Base-by-base conservation (phyloP, 495 filamentous ascomycete genomes). In the Annulohypoxylon bovei region DNA sequence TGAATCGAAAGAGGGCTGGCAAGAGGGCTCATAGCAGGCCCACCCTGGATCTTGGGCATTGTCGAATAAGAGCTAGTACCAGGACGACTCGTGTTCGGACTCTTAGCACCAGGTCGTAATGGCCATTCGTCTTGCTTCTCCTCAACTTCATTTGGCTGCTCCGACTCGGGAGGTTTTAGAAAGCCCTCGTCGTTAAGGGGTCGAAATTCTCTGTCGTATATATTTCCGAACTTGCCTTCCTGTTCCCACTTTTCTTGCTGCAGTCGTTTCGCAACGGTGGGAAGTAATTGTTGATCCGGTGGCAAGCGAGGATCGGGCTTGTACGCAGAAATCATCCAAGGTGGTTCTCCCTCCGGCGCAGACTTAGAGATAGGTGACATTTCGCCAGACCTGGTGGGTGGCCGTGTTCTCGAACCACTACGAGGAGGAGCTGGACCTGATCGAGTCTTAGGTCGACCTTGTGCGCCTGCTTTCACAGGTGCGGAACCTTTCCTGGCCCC, bases 201-300 rank as follows among this genome's bases (percentile, higher is more conserved):
- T 25, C 88, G 88, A 81, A 97, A 92, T 71, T 95, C 88, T 67
- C 87, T 89, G 77, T 97, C 94, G 77, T 95, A 96, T 30, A 89
- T 86, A 49, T 85, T 91, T 4, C 91, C 92, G 65, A 89, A 90
- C 55, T 91, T 92, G 53, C 93, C 94, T 79, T 97, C 93, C 71
- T 89, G 90, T 79, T 94, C 93, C 94, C 93, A 97, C 76, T 95
- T 93, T 77, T 98, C 93, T 82, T 98, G 95, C 75, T 94, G 91
- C 80, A 98, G 85, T 67, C 91, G 87, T 73, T 90, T 95, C 40
- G 95, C 95, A 64, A 97, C 93, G 0, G 95, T 99, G 2, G 95
- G 95, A 16, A 99, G 87, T 56, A 99, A 87, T 76, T 99, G 95
- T 78, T 98, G 92, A 62, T 99, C 95, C 11, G 93, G 95, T 39